These are phyloP conservation scores for Hypoxylon perforatum DNA, from an alignment of 495 filamentous ascomycete species.

Conservation along the genomic window DNA sequence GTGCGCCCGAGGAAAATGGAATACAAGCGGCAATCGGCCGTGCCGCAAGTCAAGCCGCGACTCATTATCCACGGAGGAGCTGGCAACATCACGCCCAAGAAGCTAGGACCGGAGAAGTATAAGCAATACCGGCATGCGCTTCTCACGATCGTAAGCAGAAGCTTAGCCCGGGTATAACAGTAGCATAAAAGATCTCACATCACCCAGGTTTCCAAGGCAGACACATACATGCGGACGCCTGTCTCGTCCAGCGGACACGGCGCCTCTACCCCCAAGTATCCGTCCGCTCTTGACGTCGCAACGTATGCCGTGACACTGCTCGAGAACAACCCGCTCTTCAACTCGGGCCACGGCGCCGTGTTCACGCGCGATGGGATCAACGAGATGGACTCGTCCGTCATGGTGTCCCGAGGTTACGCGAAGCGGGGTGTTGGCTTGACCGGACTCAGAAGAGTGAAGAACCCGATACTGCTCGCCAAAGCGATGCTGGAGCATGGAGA, in stretches of 20 bases:
- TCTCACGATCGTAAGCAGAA: conserved; percentile 62
- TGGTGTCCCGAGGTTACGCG: conserved; percentile 77
- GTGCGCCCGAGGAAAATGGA: conserved; percentile 21
- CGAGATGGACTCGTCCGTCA: conserved; percentile 90
- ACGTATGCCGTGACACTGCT: conserved; percentile 80
- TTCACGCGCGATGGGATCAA: conserved; percentile 85
- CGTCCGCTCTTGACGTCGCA: conserved; percentile 74
- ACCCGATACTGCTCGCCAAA: conserved; percentile 80
- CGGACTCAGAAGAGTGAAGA: conserved; percentile 75
- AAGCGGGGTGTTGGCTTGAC: conserved; percentile 84
- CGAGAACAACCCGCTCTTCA: conserved; percentile 87
- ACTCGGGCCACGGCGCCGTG: conserved; percentile 85
- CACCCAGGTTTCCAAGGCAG: conserved; percentile 46
- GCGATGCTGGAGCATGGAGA: conserved; percentile 75
- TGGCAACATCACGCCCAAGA: conserved; percentile 78
- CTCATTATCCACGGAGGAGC: conserved; percentile 92
- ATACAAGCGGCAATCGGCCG: conserved; percentile 23
- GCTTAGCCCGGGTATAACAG: neutral
- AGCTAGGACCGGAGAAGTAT: conserved; percentile 71
- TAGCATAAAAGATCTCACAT: neutral
- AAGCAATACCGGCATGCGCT: conserved; percentile 69
- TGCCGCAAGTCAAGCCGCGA: conserved; percentile 62
- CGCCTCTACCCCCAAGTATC: conserved; percentile 22
- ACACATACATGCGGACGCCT: conserved; percentile 52
- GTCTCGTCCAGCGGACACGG: conserved; percentile 3